Evolutionary conservation across 345 rosid genomes (phyloP), one percentile per base, ranked within the genome.

Genomic region (Lumnitzera racemosa): DNA sequence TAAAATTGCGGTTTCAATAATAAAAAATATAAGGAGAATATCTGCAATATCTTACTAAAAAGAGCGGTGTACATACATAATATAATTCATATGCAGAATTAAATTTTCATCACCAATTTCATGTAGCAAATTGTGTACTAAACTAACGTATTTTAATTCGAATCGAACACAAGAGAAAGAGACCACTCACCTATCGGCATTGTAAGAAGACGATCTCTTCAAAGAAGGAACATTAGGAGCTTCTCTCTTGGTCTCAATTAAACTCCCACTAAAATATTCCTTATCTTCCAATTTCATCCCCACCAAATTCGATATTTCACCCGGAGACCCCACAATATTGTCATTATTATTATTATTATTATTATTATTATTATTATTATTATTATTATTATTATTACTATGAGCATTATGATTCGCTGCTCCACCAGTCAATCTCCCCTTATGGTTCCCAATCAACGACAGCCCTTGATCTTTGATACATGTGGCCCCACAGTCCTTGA

Each of bases 181-280:
- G 53, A 29, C 15, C 5, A 27, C 59, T 83, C 76, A 89, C 90
- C 96, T 66, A 63, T 85, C 96, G 4, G 91, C 90, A 59, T 88
- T 84, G 75, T 76, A 90, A 55, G 99, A 94, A 68, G 79, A 83
- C 15, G 90, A 89, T 69, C 96, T 81, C 69, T 90, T 88, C 74
- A 86, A 67, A 59, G 80, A 47, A 11, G 88, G 84, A 23, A 76
- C 53, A 5, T 2, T 46, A 1, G 14, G 61, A 0, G 13, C 70
- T 13, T 61, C 72, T 31, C 70, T 89, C 71, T 84, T 72, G 15
- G 90, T 83, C 85, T 90, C 99, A 24, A 90, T 75, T 78, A 94
- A 71, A 80, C 99, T 90, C 46, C 99, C 97, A 50, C 99, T 94
- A 61, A 94, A 94, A 70, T 87, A 88, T 69, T 84, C 95, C 68